A percentile compares a stretch with the other conserved stretches of the same genome.
Conservation (phyloP, 208 protist genomes). For the Herpetomonas tarakana region DNA sequence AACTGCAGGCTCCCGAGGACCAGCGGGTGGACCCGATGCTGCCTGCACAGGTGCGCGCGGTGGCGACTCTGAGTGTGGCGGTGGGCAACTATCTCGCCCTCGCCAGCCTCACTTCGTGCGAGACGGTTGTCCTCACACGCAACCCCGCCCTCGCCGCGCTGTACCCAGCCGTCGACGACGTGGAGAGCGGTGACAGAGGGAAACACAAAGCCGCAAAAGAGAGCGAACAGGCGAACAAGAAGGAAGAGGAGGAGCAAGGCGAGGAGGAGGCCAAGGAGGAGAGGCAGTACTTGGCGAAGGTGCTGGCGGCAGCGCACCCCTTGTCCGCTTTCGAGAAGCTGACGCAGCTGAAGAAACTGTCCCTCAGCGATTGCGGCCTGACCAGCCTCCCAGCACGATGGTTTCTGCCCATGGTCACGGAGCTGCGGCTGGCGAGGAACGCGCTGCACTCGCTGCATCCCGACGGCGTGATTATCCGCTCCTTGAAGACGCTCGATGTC, state of each 20-base stretch:
- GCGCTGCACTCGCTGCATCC: constrained; percentile 58
- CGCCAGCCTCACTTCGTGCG: constrained; percentile 32
- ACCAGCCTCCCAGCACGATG: constrained; percentile 56
- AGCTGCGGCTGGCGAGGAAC: constrained; percentile 80
- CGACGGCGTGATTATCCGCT: constrained; percentile 78
- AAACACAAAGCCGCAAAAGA: constrained; percentile 1
- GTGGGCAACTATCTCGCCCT: constrained; percentile 56
- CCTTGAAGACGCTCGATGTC: constrained; percentile 81
- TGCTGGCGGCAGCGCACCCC: constrained; percentile 41
- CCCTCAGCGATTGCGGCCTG: constrained; percentile 70
- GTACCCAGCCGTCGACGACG: constrained; percentile 15
- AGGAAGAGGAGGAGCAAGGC: constrained; percentile 6
- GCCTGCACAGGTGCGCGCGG: not conserved
- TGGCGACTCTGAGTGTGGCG: constrained; percentile 8
- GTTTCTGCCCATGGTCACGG: constrained; percentile 76
- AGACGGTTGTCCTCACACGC: constrained; percentile 78
- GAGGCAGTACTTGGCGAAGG: constrained; percentile 8
- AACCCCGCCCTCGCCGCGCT: constrained; percentile 44
- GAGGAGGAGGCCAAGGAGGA: constrained; percentile 10
- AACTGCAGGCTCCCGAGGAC: constrained; percentile 35
- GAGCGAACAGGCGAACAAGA: not conserved
- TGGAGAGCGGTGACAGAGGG: constrained; percentile 2
- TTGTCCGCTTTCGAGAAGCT: constrained; percentile 76
- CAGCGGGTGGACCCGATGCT: not conserved
- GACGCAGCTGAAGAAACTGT: constrained; percentile 66